Percentiles rank a stretch among this genome's conserved stretches.
Evolutionary conservation across 345 rosid species (phyloP).

Genomic region (Citrus trifoliata): DNA sequence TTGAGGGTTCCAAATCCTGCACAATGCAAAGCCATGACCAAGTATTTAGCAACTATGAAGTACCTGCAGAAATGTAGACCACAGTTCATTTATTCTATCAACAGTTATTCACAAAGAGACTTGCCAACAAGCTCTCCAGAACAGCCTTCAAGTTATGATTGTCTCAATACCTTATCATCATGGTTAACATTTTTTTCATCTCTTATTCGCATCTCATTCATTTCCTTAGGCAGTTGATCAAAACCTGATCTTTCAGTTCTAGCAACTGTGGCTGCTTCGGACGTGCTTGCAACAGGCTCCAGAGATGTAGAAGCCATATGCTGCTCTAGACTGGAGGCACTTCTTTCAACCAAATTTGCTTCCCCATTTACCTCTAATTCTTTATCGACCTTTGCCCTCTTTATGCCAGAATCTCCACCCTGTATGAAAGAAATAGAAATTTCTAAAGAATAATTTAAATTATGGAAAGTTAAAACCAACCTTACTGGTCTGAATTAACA

Average conservation of each 20-base stretch:
- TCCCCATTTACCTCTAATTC: slow-evolving; percentile 38
- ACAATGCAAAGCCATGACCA: slow-evolving; percentile 4
- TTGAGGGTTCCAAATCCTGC: slow-evolving; percentile 62
- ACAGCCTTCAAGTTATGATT: slow-evolving; percentile 2
- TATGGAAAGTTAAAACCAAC: background rate
- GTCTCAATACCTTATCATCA: slow-evolving; percentile 53
- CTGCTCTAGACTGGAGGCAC: slow-evolving; percentile 42
- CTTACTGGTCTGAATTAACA: background rate
- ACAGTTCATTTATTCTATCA: background rate
- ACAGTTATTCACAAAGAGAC: background rate
- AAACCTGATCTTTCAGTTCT: slow-evolving; percentile 36
- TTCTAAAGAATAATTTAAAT: slow-evolving; percentile 1
- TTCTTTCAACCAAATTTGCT: slow-evolving; percentile 45
- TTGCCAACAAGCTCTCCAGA: background rate
- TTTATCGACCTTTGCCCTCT: slow-evolving; percentile 78
- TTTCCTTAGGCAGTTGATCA: slow-evolving; percentile 64
- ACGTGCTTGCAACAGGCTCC: slow-evolving; percentile 50
- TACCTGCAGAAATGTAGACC: background rate
- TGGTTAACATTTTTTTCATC: slow-evolving; percentile 46
- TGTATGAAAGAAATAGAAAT: slow-evolving; percentile 16
- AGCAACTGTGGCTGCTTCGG: slow-evolving; percentile 32
- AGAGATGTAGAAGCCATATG: slow-evolving; percentile 54
- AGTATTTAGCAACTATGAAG: background rate
- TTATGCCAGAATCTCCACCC: slow-evolving; percentile 71
- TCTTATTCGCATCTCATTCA: slow-evolving; percentile 57